Percentiles rank a stretch among this genome's conserved stretches.
Conservation (phyloP, 2,329 filamentous ascomycete genomes). For the Pezizomycotina sp. region DNA sequence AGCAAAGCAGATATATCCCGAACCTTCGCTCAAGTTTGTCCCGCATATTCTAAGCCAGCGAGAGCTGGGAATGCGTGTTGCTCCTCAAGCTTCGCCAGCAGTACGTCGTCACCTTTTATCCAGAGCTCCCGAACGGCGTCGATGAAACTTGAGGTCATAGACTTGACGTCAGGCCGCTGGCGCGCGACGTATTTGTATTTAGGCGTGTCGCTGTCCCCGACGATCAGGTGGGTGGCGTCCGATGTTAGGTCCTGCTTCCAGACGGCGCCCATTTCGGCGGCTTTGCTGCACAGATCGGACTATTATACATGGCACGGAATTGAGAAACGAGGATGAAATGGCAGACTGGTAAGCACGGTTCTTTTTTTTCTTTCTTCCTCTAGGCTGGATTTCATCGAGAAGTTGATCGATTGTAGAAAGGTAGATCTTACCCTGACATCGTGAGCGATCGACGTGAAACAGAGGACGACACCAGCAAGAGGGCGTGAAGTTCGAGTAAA, state of each 20-base stretch:
- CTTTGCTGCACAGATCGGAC: conserved; percentile 44
- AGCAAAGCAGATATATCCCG: conserved; percentile 19
- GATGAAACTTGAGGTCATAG: conserved; percentile 71
- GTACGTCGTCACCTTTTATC: conserved; percentile 61
- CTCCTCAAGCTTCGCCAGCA: conserved; percentile 52
- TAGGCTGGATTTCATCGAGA: conserved; percentile 10
- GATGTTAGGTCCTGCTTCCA: conserved; percentile 89
- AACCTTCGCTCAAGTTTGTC: conserved; percentile 53
- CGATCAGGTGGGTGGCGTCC: conserved; percentile 85
- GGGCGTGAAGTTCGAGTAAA: too few relatives aligned
- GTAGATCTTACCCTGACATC: conserved; percentile 51
- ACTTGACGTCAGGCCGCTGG: conserved; percentile 68
- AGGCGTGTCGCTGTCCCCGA: conserved; percentile 72
- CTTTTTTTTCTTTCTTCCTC: background rate
- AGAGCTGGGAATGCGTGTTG: conserved; percentile 49
- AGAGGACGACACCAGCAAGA: conserved; percentile 58
- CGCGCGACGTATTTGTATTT: conserved; percentile 94
- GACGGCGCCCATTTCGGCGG: conserved; percentile 64
- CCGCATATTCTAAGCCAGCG: conserved; percentile 45
- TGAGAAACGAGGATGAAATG: background rate
- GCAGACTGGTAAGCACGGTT: conserved; percentile 23
- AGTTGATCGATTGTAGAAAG: conserved; percentile 3
- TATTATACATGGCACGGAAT: conserved; percentile 21
- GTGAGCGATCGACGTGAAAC: conserved; percentile 69
- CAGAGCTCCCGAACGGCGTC: conserved; percentile 63